Evolutionary conservation across 2,329 filamentous ascomycete genomes (phyloP).

Genomic region (Aureobasidium sp.): DNA sequence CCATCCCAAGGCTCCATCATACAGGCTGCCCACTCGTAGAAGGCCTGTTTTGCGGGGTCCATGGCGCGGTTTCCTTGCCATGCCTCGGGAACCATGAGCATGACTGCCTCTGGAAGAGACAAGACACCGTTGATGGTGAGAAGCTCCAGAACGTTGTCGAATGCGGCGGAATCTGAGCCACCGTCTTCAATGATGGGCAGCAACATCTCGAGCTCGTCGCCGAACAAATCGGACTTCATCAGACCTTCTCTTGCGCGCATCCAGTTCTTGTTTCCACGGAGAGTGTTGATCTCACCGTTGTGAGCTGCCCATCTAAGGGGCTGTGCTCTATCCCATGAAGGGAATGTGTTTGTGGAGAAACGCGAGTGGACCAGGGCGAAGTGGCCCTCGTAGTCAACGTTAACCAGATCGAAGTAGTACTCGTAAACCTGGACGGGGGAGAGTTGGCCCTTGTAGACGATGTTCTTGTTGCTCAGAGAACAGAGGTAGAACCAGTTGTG

Average conservation of each 20-base stretch:
- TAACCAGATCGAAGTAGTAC: slow-evolving; percentile 95
- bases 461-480: slow-evolving; percentile 95
- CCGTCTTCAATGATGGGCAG: slow-evolving; percentile 96
- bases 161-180: slow-evolving; percentile 92
- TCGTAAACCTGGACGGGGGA: slow-evolving; percentile 93
- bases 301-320: slow-evolving; percentile 94
- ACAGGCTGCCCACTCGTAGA: slow-evolving; percentile 97
- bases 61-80: slow-evolving; percentile 92
- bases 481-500: slow-evolving; percentile 99
- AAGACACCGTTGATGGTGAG: slow-evolving; percentile 93
- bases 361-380: slow-evolving; percentile 95
- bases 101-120: slow-evolving; percentile 89
- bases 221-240: slow-evolving; percentile 87
- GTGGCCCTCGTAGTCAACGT: slow-evolving; percentile 94
- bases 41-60: slow-evolving; percentile 91
- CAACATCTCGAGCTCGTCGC: slow-evolving; percentile 80
- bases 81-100: slow-evolving; percentile 97
- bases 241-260: slow-evolving; percentile 96
- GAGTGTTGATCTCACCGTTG: slow-evolving; percentile 97
- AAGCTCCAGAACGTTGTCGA: slow-evolving; percentile 92
- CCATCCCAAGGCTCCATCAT: slow-evolving; percentile 99
- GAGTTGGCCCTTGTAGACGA: slow-evolving; percentile 97
- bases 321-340: slow-evolving; percentile 95
- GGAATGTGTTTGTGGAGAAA: slow-evolving; percentile 98
- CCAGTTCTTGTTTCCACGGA: slow-evolving; percentile 99